These are phyloP conservation scores for Tremella mesenterica DNA, from an alignment of 768 basidiomycete genomes.

Conservation along the genomic window DNA sequence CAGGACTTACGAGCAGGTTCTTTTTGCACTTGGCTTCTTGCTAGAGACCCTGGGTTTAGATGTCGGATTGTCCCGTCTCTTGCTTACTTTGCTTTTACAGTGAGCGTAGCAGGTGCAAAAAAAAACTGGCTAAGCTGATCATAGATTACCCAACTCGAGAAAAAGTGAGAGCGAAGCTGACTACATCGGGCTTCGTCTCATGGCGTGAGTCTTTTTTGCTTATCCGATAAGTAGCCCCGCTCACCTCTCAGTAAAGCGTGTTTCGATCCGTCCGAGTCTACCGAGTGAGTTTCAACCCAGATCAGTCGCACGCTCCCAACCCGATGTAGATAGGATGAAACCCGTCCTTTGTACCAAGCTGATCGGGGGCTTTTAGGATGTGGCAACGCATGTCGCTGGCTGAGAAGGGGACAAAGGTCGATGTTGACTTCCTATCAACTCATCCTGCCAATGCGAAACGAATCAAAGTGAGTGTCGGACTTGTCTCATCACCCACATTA, in stretches of 20 bases:
- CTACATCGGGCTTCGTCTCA: constrained; percentile 68
- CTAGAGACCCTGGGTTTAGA: constrained; percentile 53
- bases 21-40: constrained; percentile 48
- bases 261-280: constrained; percentile 69
- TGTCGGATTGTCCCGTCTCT: constrained; percentile 49
- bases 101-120: constrained; percentile 17
- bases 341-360: too few species aligned
- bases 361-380: constrained; percentile 50
- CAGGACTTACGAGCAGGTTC: constrained; percentile 29
- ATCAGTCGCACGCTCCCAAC: not conserved
- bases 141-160: constrained; percentile 70
- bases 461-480: constrained; percentile 54
- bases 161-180: constrained; percentile 82
- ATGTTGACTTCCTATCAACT: constrained; percentile 62
- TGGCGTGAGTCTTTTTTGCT: constrained; percentile 48
- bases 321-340: too few species aligned
- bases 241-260: constrained; percentile 54
- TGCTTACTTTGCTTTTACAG: constrained; percentile 53
- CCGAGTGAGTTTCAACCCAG: constrained; percentile 50
- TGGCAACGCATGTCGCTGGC: constrained; percentile 59
- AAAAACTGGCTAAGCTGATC: constrained; percentile 1
- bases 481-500: not conserved
- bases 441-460: constrained; percentile 70
- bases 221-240: not conserved
- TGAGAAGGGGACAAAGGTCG: constrained; percentile 46